Base-by-base conservation (phyloP, 176 grass and related monocot species). In the Olyra latifolia region DNA sequence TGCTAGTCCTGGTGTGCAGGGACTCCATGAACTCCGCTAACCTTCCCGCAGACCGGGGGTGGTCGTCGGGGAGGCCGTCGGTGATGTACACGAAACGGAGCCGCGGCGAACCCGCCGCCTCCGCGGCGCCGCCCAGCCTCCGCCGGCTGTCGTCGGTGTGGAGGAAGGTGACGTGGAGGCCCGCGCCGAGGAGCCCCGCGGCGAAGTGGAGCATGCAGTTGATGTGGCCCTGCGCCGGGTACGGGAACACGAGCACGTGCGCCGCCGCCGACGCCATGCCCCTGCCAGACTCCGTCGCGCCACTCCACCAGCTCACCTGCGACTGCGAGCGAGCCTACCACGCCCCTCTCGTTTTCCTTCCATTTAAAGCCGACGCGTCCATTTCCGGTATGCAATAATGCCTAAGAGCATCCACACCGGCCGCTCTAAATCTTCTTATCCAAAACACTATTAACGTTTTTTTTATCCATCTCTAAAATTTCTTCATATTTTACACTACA, bases 121-220 rank as follows among this genome's bases (percentile, higher is more conserved):
- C 68, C 8, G 67, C 59, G 29, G 28, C 12, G 10, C 10, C 3
- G 61, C 22, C 57, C 11, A 60, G 24, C 24, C 24, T 28, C 11
- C 57, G 57, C 6, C 11, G 58, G 48, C 15, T 90, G 83, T 83
- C 46, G 15, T 78, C 46, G 14, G 78, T 83, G 79, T 90, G 81
- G 39, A 90, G 84, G 64, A 91, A 83, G 17, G 89, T 91, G 29
- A 91, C 76, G 28, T 84, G 84, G 25, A 91, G 46, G 46, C 80
- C 89, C 9, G 66, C 23, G 8, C 16, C 49, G 43, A 81, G 27
- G 45, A 91, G 76, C 7, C 83, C 80, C 55, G 80, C 81, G 29
- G 85, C 89, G 41, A 91, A 69, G 75, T 80, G 78, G 35, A 87
- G 82, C 80, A 87, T 84, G 71, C 80, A 84, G 75, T 81, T 81